These are phyloP conservation scores for Trichocomaceae sp. DNA, from an alignment of 2,329 filamentous ascomycete genomes.

Conservation along the genomic window DNA sequence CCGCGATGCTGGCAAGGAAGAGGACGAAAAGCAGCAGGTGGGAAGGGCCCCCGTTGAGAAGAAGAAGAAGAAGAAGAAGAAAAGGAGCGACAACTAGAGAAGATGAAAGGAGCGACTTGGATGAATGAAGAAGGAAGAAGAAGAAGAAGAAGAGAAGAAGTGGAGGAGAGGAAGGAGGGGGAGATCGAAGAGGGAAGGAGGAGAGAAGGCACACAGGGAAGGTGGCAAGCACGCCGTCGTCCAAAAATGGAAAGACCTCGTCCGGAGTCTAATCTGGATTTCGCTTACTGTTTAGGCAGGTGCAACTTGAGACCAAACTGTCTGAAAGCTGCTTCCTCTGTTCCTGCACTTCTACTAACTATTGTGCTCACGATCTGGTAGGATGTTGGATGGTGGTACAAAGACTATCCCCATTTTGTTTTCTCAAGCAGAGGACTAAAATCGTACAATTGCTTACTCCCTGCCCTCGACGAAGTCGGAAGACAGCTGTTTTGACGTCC, in stretches of 20 bases:
- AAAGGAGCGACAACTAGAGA: background rate
- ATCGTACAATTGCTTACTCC: too few relatives aligned
- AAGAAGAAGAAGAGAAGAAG: background rate
- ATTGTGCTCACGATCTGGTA: too few relatives aligned
- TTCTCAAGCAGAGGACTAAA: too few relatives aligned
- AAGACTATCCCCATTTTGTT: too few relatives aligned
- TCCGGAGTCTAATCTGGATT: background rate
- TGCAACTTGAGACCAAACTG: background rate
- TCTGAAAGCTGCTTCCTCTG: too few relatives aligned
- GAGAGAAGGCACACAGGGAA: background rate
- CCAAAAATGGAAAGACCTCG: background rate
- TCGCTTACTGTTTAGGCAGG: background rate
- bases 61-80: slow-evolving; percentile 5
- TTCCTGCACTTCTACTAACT: too few relatives aligned
- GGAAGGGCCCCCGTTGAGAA: slow-evolving; percentile 2
- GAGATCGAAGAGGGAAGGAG: background rate
- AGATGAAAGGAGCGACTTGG: slow-evolving; percentile 1
- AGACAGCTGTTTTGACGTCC: background rate
- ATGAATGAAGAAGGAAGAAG: background rate
- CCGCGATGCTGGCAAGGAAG: background rate
- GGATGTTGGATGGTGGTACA: too few relatives aligned
- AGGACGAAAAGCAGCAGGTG: background rate
- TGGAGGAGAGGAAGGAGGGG: background rate
- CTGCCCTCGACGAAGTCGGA: background rate
- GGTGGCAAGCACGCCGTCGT: background rate